Evolutionary conservation across 2,329 filamentous ascomycete species (phyloP).

Genomic region (Aureobasidium leucospermi): DNA sequence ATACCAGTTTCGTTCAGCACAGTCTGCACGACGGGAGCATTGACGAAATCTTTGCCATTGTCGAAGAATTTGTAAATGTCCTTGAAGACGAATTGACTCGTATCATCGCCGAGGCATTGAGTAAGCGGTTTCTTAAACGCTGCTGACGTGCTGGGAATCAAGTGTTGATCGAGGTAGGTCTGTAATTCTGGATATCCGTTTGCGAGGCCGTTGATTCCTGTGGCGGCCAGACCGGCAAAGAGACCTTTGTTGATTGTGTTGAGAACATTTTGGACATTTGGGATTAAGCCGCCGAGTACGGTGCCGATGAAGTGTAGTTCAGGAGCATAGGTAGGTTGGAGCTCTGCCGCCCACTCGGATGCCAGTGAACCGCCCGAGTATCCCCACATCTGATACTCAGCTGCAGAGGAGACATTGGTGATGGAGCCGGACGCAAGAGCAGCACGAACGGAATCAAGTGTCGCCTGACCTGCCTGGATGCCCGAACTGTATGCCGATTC

Average conservation of each 20-base stretch:
- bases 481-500: conserved; percentile 20
- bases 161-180: conserved; percentile 12
- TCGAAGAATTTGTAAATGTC: conserved; percentile 19
- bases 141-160: conserved; percentile 7
- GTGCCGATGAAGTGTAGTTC: conserved; percentile 24
- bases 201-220: conserved; percentile 20
- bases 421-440: conserved; percentile 14
- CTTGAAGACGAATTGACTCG: conserved; percentile 12
- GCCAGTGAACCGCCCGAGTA: conserved; percentile 23
- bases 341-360: conserved; percentile 22
- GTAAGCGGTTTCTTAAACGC: conserved; percentile 14
- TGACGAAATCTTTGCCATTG: conserved; percentile 8
- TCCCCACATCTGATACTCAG: conserved; percentile 19
- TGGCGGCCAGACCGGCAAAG: conserved; percentile 7
- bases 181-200: conserved; percentile 21
- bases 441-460: conserved; percentile 24
- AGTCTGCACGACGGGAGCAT: not conserved
- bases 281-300: conserved; percentile 26
- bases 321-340: conserved; percentile 23
- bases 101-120: conserved; percentile 8
- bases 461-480: conserved; percentile 20
- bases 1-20: not conserved
- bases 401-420: not conserved
- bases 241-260: conserved; percentile 21
- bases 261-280: conserved; percentile 23